Evolutionary conservation across 306 rosid species (phyloP).

Genomic region (Vicia sativa): DNA sequence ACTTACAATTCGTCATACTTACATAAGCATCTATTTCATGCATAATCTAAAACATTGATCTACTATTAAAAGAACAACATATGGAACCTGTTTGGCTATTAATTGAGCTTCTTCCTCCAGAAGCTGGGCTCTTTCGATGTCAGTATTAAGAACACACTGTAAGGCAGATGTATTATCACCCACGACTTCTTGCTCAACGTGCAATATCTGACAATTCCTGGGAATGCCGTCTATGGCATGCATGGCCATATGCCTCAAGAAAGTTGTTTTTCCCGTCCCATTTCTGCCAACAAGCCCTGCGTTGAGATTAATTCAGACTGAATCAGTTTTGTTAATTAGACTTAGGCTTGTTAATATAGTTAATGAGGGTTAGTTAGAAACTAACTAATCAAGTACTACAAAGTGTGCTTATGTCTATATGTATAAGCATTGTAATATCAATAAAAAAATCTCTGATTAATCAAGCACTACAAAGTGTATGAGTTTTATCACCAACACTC

Average conservation of each 20-base stretch:
- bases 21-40: neutral
- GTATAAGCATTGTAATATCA: neutral
- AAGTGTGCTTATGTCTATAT: neutral
- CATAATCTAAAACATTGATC: neutral
- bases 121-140: conserved; percentile 84
- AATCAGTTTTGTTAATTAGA: conserved; percentile 1
- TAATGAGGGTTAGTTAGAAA: neutral
- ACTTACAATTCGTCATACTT: conserved; percentile 5
- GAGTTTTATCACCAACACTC: neutral
- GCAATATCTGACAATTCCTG: conserved; percentile 86
- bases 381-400: neutral
- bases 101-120: conserved; percentile 75
- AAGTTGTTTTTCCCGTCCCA: conserved; percentile 96
- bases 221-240: conserved; percentile 99
- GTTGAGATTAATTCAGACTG: conserved; percentile 11
- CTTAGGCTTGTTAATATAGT: neutral
- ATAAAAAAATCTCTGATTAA: neutral
- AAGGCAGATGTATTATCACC: conserved; percentile 86
- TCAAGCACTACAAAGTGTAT: neutral
- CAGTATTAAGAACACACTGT: conserved; percentile 96
- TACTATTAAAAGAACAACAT: conserved; percentile 5
- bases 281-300: conserved; percentile 92
- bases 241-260: conserved; percentile 97
- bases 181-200: conserved; percentile 92
- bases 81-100: conserved; percentile 70